Conservation (phyloP, 1,284 basidiomycete genomes). For the Puccinia novopanici region DNA sequence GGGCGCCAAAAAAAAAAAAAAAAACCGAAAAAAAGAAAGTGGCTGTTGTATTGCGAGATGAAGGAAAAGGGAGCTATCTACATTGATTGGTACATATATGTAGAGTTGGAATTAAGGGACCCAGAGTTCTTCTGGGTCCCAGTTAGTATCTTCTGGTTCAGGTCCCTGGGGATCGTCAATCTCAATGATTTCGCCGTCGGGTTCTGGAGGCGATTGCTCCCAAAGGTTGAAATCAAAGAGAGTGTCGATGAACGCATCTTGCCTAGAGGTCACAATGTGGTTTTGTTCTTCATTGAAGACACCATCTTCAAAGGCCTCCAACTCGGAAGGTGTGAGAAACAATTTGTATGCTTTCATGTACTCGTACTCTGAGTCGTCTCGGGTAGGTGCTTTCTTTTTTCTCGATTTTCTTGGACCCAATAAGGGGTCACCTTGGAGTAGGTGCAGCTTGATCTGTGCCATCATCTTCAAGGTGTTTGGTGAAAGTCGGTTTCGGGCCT, state of each 20-base stretch:
- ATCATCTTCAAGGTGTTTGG: too few species aligned
- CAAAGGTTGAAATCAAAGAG: constrained; percentile 24
- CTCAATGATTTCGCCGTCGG: not conserved
- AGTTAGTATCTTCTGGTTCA: too few species aligned
- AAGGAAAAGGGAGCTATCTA: too few species aligned
- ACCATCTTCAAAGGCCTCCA: constrained; percentile 15
- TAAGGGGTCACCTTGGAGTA: too few species aligned
- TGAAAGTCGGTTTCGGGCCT: too few species aligned
- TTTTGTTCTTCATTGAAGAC: not conserved
- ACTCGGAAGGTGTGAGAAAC: not conserved
- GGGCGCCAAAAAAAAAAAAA: too few species aligned
- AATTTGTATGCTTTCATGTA: constrained; percentile 10
- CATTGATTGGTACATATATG: too few species aligned
- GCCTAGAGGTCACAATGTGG: not conserved
- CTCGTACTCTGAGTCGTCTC: constrained; percentile 3
- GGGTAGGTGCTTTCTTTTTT: not conserved
- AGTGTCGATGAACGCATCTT: constrained; percentile 34
- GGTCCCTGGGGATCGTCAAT: not conserved
- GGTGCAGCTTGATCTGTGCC: too few species aligned
- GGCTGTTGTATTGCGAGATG: too few species aligned
- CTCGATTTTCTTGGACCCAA: not conserved
- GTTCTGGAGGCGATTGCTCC: not conserved
- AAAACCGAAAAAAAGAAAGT: too few species aligned
- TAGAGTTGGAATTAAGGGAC: too few species aligned
- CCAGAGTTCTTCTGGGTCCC: too few species aligned